These are phyloP conservation scores for Spergularia azorica DNA, from an alignment of 179 eudicot species.

Conservation along the genomic window DNA sequence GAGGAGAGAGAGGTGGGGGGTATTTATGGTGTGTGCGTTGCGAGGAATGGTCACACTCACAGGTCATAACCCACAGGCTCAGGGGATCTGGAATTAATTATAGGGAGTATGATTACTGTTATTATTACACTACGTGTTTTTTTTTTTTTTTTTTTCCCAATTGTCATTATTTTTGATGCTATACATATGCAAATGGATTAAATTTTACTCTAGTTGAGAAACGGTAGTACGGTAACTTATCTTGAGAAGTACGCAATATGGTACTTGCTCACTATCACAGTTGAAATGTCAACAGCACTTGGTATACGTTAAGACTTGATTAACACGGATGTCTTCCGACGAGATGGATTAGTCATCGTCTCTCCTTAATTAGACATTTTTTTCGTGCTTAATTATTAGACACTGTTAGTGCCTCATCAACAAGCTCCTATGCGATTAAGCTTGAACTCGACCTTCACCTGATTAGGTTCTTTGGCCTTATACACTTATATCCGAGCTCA, in stretches of 20 bases:
- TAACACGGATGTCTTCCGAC: too few species aligned
- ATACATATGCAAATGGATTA: background rate
- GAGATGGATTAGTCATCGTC: too few species aligned
- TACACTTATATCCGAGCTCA: too few species aligned
- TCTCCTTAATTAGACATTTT: too few species aligned
- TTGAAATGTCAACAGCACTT: background rate
- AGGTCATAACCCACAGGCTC: background rate
- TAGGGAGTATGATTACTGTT: too few species aligned
- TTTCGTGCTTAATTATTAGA: too few species aligned
- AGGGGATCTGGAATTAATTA: conserved; percentile 9
- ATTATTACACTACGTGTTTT: background rate
- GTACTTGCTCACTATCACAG: background rate
- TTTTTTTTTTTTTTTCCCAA: background rate
- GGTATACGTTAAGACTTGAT: too few species aligned
- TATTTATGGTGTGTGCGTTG: conserved; percentile 15
- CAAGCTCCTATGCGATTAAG: too few species aligned
- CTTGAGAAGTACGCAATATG: background rate
- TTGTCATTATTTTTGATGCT: background rate
- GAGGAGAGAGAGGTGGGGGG: background rate
- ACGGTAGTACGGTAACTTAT: conserved; percentile 9
- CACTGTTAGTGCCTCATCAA: too few species aligned
- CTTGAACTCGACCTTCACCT: too few species aligned
- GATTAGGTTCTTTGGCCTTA: too few species aligned
- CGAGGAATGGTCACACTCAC: background rate
- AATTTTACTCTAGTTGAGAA: background rate